Evolutionary conservation across 1,139 yeast genomes (phyloP).

Genomic region (Kurtzmaniella quercitrusa): DNA sequence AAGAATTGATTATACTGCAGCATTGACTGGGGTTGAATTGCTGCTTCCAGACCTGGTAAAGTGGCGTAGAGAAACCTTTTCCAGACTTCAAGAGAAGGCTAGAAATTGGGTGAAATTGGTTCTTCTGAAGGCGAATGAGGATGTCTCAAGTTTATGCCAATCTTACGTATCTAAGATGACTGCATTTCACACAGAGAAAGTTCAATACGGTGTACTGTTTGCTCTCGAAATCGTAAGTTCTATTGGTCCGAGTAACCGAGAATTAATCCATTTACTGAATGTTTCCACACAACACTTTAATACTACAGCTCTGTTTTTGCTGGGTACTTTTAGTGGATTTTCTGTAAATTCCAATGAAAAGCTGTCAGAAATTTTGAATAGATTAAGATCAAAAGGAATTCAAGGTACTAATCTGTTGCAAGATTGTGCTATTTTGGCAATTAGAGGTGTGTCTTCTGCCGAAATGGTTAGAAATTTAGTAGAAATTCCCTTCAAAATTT

Average conservation of each 20-base stretch:
- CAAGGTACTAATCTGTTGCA: background rate
- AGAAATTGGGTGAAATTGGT: conserved; percentile 59
- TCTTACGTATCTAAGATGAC: conserved; percentile 60
- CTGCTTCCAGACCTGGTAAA: conserved; percentile 73
- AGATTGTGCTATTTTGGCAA: conserved; percentile 1
- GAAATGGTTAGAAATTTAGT: conserved; percentile 58
- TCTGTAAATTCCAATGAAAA: conserved; percentile 42
- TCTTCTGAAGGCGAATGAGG: conserved; percentile 58
- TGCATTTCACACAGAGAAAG: conserved; percentile 27
- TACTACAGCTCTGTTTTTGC: conserved; percentile 1
- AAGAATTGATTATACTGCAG: conserved; percentile 61
- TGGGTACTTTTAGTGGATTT: conserved; percentile 42
- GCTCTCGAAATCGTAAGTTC: conserved; percentile 86
- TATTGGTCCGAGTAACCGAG: conserved; percentile 61
- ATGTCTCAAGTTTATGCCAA: conserved; percentile 73
- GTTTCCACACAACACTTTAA: background rate
- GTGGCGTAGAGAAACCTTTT: conserved; percentile 71
- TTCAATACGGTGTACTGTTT: conserved; percentile 80
- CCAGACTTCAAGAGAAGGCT: conserved; percentile 55
- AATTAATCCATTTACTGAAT: conserved; percentile 25
- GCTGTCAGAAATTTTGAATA: background rate
- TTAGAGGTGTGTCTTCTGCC: conserved; percentile 22
- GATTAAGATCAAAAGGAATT: background rate
- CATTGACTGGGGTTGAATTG: conserved; percentile 52
- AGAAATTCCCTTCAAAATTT: conserved; percentile 64